Evolutionary conservation across 1,284 basidiomycete genomes (phyloP), one percentile per base, ranked within the genome.

Genomic region (Uromyces viciae-fabae): DNA sequence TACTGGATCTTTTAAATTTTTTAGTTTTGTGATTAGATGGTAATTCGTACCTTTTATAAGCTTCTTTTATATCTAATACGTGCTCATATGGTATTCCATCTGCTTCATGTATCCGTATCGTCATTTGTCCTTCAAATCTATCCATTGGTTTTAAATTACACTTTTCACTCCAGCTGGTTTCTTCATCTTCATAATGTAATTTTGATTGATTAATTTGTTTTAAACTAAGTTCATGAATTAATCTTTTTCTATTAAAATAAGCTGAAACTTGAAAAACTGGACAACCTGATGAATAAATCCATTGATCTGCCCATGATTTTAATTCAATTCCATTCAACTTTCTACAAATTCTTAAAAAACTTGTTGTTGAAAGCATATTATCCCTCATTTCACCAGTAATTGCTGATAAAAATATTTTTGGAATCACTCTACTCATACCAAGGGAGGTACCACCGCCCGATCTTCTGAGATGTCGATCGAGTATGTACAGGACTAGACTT

Each of bases 11-110:
- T 73, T 95, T 90, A 22, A 98, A 93, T 82, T 97, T 94, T 87
- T 98, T 99, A 87, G 98, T 98, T 87, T 98, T 99, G n/a, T 96
- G 98, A 86, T 99, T 99, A 89, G 98, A 99, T 0, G 97, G 95
- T 0, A 99, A 94, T 84, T 97, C 94, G 85, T 94, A 98, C 17
- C 93, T 91, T 86, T 97, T 98, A 87, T 92, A 93, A 0, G 91
- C 87, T 28, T 90, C 90, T 56, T 93, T 91, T 81, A 99, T 93
- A 85, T 98, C 95, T 56, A 99, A 89, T 28, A 99, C 94, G 85
- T 99, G 97, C 86, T 99, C 97, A 85, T 99, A 99, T 0, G 97
- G 96, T 54, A 97, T 98, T 0, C 97, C 97, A 85, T 99, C 97
- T 0, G 95, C 95, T 88, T 99, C 97, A 86, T 99, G 95, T 81